phyloP scores from a whole-genome alignment of 2,329 filamentous ascomycete genomes.

The Lecanicillium sp. region DNA sequence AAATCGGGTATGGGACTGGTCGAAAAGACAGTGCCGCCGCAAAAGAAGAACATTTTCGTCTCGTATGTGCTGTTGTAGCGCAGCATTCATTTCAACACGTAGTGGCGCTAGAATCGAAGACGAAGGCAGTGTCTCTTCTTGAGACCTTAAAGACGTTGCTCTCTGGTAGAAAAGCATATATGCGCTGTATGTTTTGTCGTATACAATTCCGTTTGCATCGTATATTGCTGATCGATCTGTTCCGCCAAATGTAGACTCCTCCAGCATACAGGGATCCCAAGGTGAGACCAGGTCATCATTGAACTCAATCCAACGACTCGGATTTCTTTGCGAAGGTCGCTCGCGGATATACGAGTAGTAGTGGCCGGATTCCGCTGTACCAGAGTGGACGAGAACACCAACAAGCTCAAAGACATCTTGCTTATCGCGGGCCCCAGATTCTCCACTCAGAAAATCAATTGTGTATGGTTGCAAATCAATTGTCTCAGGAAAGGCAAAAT shows the following conservation, averaged over 20 bases:
- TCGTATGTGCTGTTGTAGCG: constrained; percentile 51
- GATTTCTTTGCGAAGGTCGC: constrained; percentile 46
- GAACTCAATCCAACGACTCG: constrained; percentile 73
- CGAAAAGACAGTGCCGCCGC: constrained; percentile 71
- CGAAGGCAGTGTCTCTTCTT: constrained; percentile 13
- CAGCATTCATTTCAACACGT: constrained; percentile 30
- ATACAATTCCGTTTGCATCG: constrained; percentile 36
- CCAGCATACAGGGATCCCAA: constrained; percentile 69
- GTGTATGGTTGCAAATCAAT: constrained; percentile 90
- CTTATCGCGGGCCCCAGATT: constrained; percentile 36
- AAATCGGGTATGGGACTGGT: constrained; percentile 61
- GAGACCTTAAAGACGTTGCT: constrained; percentile 48
- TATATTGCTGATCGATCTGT: constrained; percentile 43
- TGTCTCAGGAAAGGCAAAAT: constrained; percentile 75
- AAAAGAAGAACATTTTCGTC: constrained; percentile 66
- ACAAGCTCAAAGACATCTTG: constrained; percentile 86
- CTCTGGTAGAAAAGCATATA: constrained; percentile 99
- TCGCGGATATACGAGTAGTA: constrained; percentile 96
- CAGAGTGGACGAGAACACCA: constrained; percentile 88
- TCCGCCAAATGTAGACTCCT: constrained; percentile 74
- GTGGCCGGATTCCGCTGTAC: constrained; percentile 87
- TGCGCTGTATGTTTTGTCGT: constrained; percentile 72
- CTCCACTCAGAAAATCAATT: constrained; percentile 69
- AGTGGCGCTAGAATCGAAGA: constrained; percentile 20
- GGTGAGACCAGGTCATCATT: constrained; percentile 77